A percentile compares a stretch with the other conserved stretches of the same genome.
These are phyloP conservation scores for Lactarius vividus DNA, from an alignment of 768 basidiomycete species.

Conservation along the genomic window DNA sequence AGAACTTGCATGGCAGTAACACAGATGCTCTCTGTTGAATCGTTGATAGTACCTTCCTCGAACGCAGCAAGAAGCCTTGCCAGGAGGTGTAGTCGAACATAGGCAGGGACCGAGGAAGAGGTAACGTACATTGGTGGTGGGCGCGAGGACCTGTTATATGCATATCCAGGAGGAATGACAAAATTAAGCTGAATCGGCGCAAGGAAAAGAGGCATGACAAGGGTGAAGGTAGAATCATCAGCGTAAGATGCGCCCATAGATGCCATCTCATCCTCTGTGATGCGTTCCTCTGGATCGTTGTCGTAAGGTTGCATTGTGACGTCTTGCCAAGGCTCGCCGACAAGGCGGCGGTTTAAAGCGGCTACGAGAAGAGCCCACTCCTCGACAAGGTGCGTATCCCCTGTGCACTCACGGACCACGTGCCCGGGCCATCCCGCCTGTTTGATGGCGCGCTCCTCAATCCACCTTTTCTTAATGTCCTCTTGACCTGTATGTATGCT, in stretches of 20 bases:
- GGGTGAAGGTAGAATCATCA: slow-evolving; percentile 43
- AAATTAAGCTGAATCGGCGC: slow-evolving; percentile 67
- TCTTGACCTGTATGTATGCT: slow-evolving; percentile 60
- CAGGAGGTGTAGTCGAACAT: slow-evolving; percentile 81
- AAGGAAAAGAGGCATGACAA: slow-evolving; percentile 59
- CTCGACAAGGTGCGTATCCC: slow-evolving; percentile 39
- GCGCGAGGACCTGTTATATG: slow-evolving; percentile 44
- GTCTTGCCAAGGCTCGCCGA: slow-evolving; percentile 42
- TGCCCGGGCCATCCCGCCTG: slow-evolving; percentile 80
- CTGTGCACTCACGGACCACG: slow-evolving; percentile 55
- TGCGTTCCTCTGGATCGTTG: slow-evolving; percentile 38
- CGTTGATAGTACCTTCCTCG: slow-evolving; percentile 52
- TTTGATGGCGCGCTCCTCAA: slow-evolving; percentile 75
- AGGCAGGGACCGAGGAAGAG: slow-evolving; percentile 66
- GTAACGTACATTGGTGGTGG: slow-evolving; percentile 74
- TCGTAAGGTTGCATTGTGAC: slow-evolving; percentile 17
- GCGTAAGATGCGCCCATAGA: slow-evolving; percentile 49
- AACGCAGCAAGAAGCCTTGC: slow-evolving; percentile 58
- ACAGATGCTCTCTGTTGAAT: slow-evolving; percentile 67
- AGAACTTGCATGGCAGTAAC: slow-evolving; percentile 68
- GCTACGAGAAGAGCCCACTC: slow-evolving; percentile 57
- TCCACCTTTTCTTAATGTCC: slow-evolving; percentile 71
- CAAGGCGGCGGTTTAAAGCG: slow-evolving; percentile 51
- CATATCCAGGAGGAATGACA: slow-evolving; percentile 48
- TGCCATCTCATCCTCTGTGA: slow-evolving; percentile 34